Percentiles rank a stretch among this genome's conserved stretches.
phyloP scores from a whole-genome alignment of 345 rosid species.

The Gossypium herbaceum region DNA sequence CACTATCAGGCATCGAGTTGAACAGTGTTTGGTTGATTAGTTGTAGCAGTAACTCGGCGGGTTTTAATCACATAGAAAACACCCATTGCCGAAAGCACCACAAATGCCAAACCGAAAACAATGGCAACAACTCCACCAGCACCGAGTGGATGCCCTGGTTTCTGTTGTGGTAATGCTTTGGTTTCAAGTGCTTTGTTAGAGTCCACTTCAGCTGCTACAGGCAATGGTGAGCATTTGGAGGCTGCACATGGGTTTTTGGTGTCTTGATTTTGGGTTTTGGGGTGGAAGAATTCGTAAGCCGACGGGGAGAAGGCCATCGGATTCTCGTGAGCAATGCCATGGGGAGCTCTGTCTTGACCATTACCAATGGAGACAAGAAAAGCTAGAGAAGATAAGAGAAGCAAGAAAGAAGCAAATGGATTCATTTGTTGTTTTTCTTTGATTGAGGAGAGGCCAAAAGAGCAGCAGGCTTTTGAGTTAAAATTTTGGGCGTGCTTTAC shows the following conservation, averaged over 20 bases:
- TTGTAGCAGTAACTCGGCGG: constrained; percentile 30
- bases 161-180: constrained; percentile 23
- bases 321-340: constrained; percentile 60
- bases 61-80: constrained; percentile 28
- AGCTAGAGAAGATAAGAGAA: constrained; percentile 32
- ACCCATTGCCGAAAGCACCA: constrained; percentile 31
- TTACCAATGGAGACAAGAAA: constrained; percentile 24
- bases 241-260: constrained; percentile 25
- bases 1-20: constrained; percentile 33
- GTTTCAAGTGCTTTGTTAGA: constrained; percentile 29
- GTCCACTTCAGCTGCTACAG: constrained; percentile 52
- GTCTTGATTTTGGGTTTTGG: constrained; percentile 37
- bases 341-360: constrained; percentile 86
- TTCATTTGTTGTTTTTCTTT: constrained; percentile 29
- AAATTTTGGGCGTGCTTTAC: constrained; percentile 22
- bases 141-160: constrained; percentile 28
- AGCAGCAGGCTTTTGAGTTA: constrained; percentile 18
- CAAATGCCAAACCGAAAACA: constrained; percentile 44
- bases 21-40: constrained; percentile 33
- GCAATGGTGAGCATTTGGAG: constrained; percentile 54
- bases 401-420: constrained; percentile 29
- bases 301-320: constrained; percentile 79
- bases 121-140: constrained; percentile 39
- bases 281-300: constrained; percentile 79
- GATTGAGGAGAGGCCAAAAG: background rate